Evolutionary conservation across 371 early-diverging fungal genomes (phyloP), one percentile per base, ranked within the genome.

Genomic region (Mucor sp.): DNA sequence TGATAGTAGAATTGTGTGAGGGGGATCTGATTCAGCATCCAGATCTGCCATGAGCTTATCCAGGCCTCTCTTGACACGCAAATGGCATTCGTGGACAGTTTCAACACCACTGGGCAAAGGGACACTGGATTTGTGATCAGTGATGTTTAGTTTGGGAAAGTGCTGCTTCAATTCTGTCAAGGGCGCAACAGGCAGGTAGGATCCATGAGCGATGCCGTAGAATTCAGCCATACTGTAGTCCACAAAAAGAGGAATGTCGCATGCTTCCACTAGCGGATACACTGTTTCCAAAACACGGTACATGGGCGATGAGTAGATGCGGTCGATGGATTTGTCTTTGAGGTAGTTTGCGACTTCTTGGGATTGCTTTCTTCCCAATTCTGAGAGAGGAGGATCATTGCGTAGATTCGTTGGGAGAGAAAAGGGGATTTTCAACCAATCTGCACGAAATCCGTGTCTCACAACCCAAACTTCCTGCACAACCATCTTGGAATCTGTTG

Each of bases 191-290:
- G 66, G 76, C 15, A 68, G 66, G 56, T 80, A 80, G 1, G 63
- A 41, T 1, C 37, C 67, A 58, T 76, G 72, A 9, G 78, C 70
- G 11, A 53, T 35, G 4, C 81, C 81, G 58, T 78, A 77, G 76
- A 78, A 80, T 66, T 80, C 81, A 41, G 71, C 72, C 74, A 80
- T 74, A 6, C 70, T 62, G 63, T 76, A 68, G 21, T 80, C 81
- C 44, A 76, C 39, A 60, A 62, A 71, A 7, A 80, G 65, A 15
- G 76, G 75, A 17, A 65, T 60, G 17, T 63, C 39, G 7, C 67
- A 60, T 19, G 41, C 68, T 27, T 75, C 48, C 9, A 71, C 70
- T 0, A 78, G 47, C n/a, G 80, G 80, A 21, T 68, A 60, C 0
- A 78, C 74, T 9, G 78, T 74, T 43, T 80, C 72, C 3, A 80